These are phyloP conservation scores for Actinidia chinensis DNA, from an alignment of 179 eudicot genomes.

Conservation along the genomic window DNA sequence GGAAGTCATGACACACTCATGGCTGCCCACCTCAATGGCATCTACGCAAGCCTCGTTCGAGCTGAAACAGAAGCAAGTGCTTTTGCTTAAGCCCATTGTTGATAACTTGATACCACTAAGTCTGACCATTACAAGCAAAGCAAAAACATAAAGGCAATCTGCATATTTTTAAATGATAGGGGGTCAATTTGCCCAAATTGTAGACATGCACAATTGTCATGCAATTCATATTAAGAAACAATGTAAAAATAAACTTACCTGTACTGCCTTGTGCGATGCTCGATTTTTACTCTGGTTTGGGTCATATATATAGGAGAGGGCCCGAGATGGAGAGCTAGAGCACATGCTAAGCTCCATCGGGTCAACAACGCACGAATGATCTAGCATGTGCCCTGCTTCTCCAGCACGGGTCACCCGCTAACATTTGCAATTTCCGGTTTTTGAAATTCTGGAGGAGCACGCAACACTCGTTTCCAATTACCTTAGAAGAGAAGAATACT, in stretches of 20 bases:
- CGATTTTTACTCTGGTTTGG: slow-evolving; percentile 1
- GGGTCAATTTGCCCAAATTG: too few relatives aligned
- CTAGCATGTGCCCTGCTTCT: slow-evolving; percentile 59
- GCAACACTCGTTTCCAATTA: neutral
- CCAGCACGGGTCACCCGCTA: slow-evolving; percentile 32
- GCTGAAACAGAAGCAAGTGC: too few relatives aligned
- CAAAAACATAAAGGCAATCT: too few relatives aligned
- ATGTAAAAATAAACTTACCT: neutral
- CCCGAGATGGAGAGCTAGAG: slow-evolving; percentile 39
- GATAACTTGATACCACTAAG: too few relatives aligned
- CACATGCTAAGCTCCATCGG: slow-evolving; percentile 33
- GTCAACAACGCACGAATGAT: neutral
- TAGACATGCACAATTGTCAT: too few relatives aligned
- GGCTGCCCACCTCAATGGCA: too few relatives aligned
- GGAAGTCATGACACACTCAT: too few relatives aligned
- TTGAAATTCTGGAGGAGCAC: too few relatives aligned
- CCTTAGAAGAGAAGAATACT: neutral
- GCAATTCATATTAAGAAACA: neutral
- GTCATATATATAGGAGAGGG: slow-evolving; percentile 18
- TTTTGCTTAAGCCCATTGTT: too few relatives aligned
- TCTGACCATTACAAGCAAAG: too few relatives aligned
- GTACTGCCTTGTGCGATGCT: neutral
- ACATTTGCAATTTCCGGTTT: neutral
- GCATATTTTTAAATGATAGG: too few relatives aligned
- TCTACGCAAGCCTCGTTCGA: too few relatives aligned